phyloP scores from a whole-genome alignment of 2,329 filamentous ascomycete species.

The Pochonia chlamydosporia region DNA sequence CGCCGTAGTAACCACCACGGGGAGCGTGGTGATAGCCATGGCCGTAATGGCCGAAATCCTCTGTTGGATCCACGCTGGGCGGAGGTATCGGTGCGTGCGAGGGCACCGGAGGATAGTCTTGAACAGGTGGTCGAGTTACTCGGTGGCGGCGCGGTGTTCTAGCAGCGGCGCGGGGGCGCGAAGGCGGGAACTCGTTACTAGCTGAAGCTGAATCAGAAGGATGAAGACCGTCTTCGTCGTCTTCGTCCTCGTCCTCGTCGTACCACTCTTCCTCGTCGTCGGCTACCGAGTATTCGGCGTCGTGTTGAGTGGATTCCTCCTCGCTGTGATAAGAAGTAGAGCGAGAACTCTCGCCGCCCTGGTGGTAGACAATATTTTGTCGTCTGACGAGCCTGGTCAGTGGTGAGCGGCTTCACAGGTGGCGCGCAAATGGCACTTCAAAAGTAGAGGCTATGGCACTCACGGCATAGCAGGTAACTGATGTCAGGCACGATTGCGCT shows the following conservation, averaged over 20 bases:
- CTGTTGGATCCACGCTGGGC: slow-evolving; percentile 58
- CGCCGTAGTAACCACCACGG: slow-evolving; percentile 20
- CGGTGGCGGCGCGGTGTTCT: slow-evolving; percentile 24
- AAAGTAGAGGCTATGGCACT: slow-evolving; percentile 21
- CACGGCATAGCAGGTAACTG: slow-evolving; percentile 37
- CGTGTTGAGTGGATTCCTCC: slow-evolving; percentile 28
- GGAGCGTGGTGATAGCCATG: slow-evolving; percentile 15
- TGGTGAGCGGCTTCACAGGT: slow-evolving; percentile 15
- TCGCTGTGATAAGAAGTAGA: slow-evolving; percentile 33
- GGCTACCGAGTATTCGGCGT: slow-evolving; percentile 22
- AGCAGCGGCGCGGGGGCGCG: slow-evolving; percentile 9
- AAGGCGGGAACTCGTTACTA: slow-evolving; percentile 26
- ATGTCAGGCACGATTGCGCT: slow-evolving; percentile 27
- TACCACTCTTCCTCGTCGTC: slow-evolving; percentile 37
- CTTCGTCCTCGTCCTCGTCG: slow-evolving; percentile 23
- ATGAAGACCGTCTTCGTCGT: slow-evolving; percentile 44
- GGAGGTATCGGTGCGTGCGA: slow-evolving; percentile 39
- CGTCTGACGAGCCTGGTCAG: slow-evolving; percentile 22
- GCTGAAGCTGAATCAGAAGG: slow-evolving; percentile 55
- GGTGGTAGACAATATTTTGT: slow-evolving; percentile 18
- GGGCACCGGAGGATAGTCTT: slow-evolving; percentile 32
- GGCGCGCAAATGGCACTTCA: neutral
- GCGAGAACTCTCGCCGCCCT: slow-evolving; percentile 24
- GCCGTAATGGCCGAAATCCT: slow-evolving; percentile 47
- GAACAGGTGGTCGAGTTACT: slow-evolving; percentile 28